Evolutionary conservation across 352 stramenopile species (phyloP).

Genomic region (Pythium dissotocum): DNA sequence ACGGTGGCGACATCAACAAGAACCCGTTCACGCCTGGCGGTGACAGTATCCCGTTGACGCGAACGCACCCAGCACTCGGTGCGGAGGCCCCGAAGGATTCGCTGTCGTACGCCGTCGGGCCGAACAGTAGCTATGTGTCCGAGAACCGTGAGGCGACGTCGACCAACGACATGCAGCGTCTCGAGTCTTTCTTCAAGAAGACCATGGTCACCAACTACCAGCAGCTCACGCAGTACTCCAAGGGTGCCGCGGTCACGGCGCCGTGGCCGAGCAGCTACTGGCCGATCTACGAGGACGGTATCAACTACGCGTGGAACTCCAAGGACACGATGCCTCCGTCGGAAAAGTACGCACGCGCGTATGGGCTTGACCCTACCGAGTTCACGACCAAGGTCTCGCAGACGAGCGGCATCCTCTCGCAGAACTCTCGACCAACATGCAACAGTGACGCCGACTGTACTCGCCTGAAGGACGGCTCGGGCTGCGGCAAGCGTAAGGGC

Average conservation of each 20-base stretch:
- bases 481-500: slow-evolving; percentile 20
- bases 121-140: not conserved
- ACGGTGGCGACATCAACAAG: not conserved
- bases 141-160: slow-evolving; percentile 15
- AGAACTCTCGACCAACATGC: slow-evolving; percentile 7
- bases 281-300: slow-evolving; percentile 27
- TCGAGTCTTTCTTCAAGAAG: slow-evolving; percentile 22
- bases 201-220: slow-evolving; percentile 20
- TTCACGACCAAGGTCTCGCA: slow-evolving; percentile 25
- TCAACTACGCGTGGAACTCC: slow-evolving; percentile 25
- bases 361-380: slow-evolving; percentile 12
- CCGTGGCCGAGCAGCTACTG: slow-evolving; percentile 27
- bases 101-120: slow-evolving; percentile 4
- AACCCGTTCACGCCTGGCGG: slow-evolving; percentile 18
- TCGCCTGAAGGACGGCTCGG: slow-evolving; percentile 11
- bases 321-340: slow-evolving; percentile 12
- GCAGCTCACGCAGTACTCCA: slow-evolving; percentile 20
- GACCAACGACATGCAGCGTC: slow-evolving; percentile 11
- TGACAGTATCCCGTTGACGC: slow-evolving; percentile 32
- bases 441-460: slow-evolving; percentile 14
- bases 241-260: not conserved
- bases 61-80: slow-evolving; percentile 13
- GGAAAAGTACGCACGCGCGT: slow-evolving; percentile 30
- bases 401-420: slow-evolving; percentile 18
- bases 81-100: slow-evolving; percentile 9